Evolutionary conservation across 495 filamentous ascomycete species (phyloP).

Genomic region (Clohesyomyces aquaticus): DNA sequence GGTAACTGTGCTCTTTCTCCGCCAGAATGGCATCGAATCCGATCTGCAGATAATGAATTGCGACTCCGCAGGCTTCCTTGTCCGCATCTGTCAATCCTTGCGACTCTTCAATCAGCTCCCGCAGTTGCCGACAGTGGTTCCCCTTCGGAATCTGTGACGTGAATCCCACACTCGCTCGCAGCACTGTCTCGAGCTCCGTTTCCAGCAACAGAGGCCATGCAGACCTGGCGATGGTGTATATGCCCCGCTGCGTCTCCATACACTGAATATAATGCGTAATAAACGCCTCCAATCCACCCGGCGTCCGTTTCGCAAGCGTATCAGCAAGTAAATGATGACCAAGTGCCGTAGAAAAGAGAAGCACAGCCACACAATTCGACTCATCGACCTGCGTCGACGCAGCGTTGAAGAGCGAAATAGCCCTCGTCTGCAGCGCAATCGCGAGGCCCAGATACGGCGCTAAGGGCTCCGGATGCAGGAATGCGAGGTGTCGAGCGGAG

Average conservation of each 20-base stretch:
- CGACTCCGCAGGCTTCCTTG: constrained; percentile 42
- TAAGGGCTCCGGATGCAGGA: constrained; percentile 36
- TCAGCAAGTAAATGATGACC: constrained; percentile 48
- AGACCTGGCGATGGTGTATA: constrained; percentile 43
- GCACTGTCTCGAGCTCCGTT: constrained; percentile 41
- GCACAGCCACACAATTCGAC: constrained; percentile 46
- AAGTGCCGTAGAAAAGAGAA: constrained; percentile 46
- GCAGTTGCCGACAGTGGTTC: not conserved
- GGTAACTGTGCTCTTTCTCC: constrained; percentile 23
- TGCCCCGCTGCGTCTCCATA: constrained; percentile 42
- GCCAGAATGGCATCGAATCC: constrained; percentile 43
- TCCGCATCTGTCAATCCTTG: constrained; percentile 30
- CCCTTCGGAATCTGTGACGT: constrained; percentile 10
- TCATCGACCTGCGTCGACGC: constrained; percentile 41
- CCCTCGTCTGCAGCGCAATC: constrained; percentile 46
- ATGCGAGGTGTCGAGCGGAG: constrained; percentile 46
- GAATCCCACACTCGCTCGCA: constrained; percentile 18
- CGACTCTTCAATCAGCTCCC: not conserved
- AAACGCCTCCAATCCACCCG: constrained; percentile 43
- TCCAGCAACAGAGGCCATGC: constrained; percentile 47
- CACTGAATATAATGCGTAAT: constrained; percentile 43
- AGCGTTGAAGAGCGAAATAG: constrained; percentile 49
- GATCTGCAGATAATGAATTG: constrained; percentile 44
- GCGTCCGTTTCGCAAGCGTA: constrained; percentile 38
- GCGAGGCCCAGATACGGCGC: constrained; percentile 42